Evolutionary conservation across 2,329 filamentous ascomycete genomes (phyloP).

Genomic region (Fusarium austroafricanum): DNA sequence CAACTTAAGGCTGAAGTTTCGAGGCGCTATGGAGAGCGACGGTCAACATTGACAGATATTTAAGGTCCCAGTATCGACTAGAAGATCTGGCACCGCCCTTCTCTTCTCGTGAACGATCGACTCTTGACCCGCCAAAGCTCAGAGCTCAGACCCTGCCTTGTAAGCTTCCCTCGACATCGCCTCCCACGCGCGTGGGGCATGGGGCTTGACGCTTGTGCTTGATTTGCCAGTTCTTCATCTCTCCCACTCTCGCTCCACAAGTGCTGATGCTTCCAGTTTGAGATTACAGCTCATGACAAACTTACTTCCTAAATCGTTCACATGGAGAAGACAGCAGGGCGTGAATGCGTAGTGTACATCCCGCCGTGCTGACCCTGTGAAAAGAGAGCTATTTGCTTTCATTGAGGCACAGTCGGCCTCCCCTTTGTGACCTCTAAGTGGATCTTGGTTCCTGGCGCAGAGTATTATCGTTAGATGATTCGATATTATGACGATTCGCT

Average conservation of each 20-base stretch:
- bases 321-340: conserved; percentile 35
- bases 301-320: conserved; percentile 42
- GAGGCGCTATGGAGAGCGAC: conserved; percentile 23
- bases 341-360: conserved; percentile 25
- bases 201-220: conserved; percentile 41
- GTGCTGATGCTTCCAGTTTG: conserved; percentile 42
- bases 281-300: conserved; percentile 46
- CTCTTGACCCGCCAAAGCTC: conserved; percentile 11
- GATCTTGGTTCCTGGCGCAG: conserved; percentile 37
- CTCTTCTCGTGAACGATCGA: background rate
- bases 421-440: conserved; percentile 27
- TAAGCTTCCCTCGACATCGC: conserved; percentile 35
- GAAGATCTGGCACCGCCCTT: conserved; percentile 1
- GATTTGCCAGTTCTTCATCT: conserved; percentile 43
- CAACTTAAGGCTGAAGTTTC: conserved; percentile 38
- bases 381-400: conserved; percentile 23
- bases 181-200: conserved; percentile 47
- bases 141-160: conserved; percentile 34
- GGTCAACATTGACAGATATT: conserved; percentile 23
- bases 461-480: conserved; percentile 27
- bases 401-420: conserved; percentile 23
- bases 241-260: conserved; percentile 48
- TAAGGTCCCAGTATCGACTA: conserved; percentile 17
- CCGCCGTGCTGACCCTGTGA: conserved; percentile 28
- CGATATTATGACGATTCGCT: conserved; percentile 40